phyloP scores from a whole-genome alignment of 306 rosid species.

The Hippophae gyantsensis region DNA sequence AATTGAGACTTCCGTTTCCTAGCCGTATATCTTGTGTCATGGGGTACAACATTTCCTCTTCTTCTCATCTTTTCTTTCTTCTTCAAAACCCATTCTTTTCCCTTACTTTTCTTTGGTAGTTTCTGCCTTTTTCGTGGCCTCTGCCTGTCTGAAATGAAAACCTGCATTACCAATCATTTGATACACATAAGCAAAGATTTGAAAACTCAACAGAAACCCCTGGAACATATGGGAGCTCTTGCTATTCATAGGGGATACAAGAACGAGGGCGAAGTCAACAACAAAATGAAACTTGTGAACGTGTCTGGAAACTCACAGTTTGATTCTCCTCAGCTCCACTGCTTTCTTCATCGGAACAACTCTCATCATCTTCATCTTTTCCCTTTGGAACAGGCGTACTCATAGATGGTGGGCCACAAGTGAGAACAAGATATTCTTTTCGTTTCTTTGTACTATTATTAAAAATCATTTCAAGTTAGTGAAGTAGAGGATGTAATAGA shows the following conservation, averaged over 20 bases:
- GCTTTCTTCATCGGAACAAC: slow-evolving; percentile 48
- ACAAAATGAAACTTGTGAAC: too few species aligned
- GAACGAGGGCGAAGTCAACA: neutral
- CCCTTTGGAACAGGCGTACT: slow-evolving; percentile 32
- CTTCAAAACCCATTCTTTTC: slow-evolving; percentile 72
- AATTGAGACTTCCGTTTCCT: slow-evolving; percentile 78
- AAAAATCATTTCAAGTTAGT: slow-evolving; percentile 18
- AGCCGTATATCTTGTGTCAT: slow-evolving; percentile 65
- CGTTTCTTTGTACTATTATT: slow-evolving; percentile 59
- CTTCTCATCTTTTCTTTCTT: slow-evolving; percentile 86
- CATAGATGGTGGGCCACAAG: slow-evolving; percentile 58
- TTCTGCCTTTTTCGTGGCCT: slow-evolving; percentile 68
- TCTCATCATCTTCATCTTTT: slow-evolving; percentile 47
- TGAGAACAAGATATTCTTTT: slow-evolving; percentile 82
- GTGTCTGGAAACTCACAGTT: slow-evolving; percentile 37
- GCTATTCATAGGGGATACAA: too few species aligned
- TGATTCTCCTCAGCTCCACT: slow-evolving; percentile 55
- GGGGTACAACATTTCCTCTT: slow-evolving; percentile 73
- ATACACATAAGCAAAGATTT: neutral
- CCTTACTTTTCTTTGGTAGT: slow-evolving; percentile 47
- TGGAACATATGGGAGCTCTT: too few species aligned
- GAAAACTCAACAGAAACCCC: neutral
- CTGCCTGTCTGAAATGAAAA: slow-evolving; percentile 60
- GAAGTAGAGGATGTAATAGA: slow-evolving; percentile 8
- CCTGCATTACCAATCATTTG: slow-evolving; percentile 25